These are phyloP conservation scores for Xylariaceae sp. DNA, from an alignment of 2,329 filamentous ascomycete genomes.

Conservation along the genomic window DNA sequence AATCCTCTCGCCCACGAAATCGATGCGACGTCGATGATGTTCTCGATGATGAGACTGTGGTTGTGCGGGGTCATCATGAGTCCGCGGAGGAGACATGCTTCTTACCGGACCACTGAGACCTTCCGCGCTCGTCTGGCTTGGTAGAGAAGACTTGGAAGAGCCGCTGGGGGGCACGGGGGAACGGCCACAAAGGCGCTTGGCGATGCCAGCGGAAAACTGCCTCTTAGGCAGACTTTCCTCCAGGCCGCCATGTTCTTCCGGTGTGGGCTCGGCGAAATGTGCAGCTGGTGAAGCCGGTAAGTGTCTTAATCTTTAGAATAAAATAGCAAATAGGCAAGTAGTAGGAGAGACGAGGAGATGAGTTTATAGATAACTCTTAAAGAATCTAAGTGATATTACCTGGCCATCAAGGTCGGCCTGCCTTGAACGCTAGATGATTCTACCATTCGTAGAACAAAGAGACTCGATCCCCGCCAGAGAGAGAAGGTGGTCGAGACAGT, in stretches of 20 bases:
- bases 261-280: constrained; percentile 52
- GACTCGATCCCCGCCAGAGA: too few species aligned
- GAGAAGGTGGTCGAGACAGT: not conserved
- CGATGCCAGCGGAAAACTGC: constrained; percentile 42
- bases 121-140: constrained; percentile 37
- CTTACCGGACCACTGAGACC: constrained; percentile 24
- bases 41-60: constrained; percentile 28
- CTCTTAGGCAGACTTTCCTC: constrained; percentile 39
- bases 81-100: constrained; percentile 26
- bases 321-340: not conserved
- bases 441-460: too few species aligned
- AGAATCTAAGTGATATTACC: not conserved
- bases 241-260: constrained; percentile 23
- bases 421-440: not conserved
- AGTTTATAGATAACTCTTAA: too few species aligned
- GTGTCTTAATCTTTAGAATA: constrained; percentile 9
- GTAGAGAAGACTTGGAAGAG: constrained; percentile 43
- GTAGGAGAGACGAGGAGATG: too few species aligned
- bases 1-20: constrained; percentile 48
- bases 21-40: constrained; percentile 32
- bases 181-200: constrained; percentile 42
- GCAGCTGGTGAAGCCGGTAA: constrained; percentile 40
- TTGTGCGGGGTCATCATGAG: constrained; percentile 21
- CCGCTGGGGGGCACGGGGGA: constrained; percentile 33
- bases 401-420: not conserved